Percentiles rank a stretch among this genome's conserved stretches.
Conservation (phyloP, 257 asterid species). For the Penstemon newberryi region DNA sequence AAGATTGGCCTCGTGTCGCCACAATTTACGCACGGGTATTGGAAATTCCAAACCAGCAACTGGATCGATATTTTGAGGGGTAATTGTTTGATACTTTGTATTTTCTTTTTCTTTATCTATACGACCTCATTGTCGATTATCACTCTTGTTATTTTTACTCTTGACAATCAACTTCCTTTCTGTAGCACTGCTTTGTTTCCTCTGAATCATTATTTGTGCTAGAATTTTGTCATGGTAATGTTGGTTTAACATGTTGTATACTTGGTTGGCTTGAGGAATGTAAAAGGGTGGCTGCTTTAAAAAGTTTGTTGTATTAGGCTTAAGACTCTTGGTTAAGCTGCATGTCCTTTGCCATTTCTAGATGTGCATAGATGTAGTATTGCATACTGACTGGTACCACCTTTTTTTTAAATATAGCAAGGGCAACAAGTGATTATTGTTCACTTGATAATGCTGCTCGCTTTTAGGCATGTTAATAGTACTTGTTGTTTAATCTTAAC, state of each 20-base stretch:
- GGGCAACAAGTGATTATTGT: not conserved
- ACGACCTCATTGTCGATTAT: not conserved
- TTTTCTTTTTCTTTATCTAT: slow-evolving; percentile 2
- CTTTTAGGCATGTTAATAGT: not conserved
- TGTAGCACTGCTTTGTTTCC: not conserved
- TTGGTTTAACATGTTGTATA: not conserved
- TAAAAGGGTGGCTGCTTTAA: not conserved
- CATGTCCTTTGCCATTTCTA: not conserved
- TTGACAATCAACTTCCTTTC: slow-evolving; percentile 8
- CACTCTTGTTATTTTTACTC: not conserved
- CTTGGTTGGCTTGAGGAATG: slow-evolving; percentile 1
- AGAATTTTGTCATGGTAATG: slow-evolving; percentile 3
- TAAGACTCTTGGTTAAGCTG: not conserved
- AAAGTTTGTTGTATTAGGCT: not conserved
- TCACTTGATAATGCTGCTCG: not conserved
- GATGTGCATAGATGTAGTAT: not conserved
- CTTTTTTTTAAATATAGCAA: not conserved
- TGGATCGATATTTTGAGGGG: slow-evolving; percentile 98
- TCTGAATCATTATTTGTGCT: slow-evolving; percentile 8
- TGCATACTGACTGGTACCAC: not conserved
- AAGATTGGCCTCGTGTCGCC: slow-evolving; percentile 86
- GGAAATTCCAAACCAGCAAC: slow-evolving; percentile 89
- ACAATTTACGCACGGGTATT: slow-evolving; percentile 76
- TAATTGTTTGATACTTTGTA: slow-evolving; percentile 33
- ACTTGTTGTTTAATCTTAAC: not conserved